phyloP scores from a whole-genome alignment of 202 grass and related monocot genomes.

The Carex sylvatica region DNA sequence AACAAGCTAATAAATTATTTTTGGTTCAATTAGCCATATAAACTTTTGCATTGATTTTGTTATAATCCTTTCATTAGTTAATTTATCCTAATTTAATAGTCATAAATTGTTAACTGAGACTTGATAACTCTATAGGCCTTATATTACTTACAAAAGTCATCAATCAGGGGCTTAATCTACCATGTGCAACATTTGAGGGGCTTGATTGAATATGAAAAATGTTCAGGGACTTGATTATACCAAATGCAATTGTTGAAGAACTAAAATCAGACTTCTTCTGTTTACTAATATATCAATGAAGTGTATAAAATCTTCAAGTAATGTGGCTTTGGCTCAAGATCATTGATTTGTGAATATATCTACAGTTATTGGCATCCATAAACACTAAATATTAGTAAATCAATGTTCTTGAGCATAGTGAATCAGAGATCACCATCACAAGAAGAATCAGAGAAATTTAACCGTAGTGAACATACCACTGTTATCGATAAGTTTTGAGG shows the following conservation, averaged over 20 bases:
- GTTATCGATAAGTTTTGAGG: constrained; percentile 98
- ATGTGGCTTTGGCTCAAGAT: not conserved
- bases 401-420: no score
- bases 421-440: not conserved
- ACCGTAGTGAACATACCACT: constrained; percentile 53
- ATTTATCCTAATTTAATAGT: not conserved
- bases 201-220: not conserved
- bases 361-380: not conserved
- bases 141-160: not conserved
- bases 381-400: not conserved
- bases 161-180: not conserved
- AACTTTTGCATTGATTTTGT: not conserved
- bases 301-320: not conserved
- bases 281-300: constrained; percentile 2
- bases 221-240: not conserved
- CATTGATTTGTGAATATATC: not conserved
- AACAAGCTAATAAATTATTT: not conserved
- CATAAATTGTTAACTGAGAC: not conserved
- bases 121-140: not conserved
- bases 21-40: not conserved
- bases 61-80: not conserved
- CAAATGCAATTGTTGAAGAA: not conserved
- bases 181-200: not conserved
- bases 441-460: constrained; percentile 10
- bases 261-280: not conserved